Conservation (phyloP, 2,329 filamentous ascomycete genomes). For the Mycocentrospora acerina region DNA sequence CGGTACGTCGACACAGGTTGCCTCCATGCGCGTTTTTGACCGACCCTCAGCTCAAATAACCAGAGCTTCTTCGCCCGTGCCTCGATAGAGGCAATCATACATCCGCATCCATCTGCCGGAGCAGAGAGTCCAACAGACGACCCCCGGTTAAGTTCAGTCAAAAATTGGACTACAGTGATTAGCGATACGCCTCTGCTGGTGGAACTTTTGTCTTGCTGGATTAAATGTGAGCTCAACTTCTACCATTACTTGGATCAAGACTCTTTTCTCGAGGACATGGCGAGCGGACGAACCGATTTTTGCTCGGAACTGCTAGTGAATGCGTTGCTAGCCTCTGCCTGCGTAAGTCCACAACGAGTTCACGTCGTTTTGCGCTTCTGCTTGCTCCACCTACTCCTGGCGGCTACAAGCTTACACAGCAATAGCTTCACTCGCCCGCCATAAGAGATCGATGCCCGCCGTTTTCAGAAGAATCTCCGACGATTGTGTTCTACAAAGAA, state of each 20-base stretch:
- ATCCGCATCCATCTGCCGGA: conserved; percentile 8
- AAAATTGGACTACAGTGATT: conserved; percentile 28
- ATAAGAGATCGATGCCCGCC: conserved; percentile 32
- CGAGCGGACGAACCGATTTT: conserved; percentile 22
- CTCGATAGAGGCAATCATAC: conserved; percentile 25
- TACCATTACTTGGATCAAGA: conserved; percentile 36
- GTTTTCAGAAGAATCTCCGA: conserved; percentile 24
- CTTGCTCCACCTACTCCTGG: too few relatives aligned
- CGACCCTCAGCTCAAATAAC: conserved; percentile 32
- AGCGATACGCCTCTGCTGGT: conserved; percentile 19
- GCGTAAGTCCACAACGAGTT: conserved; percentile 19
- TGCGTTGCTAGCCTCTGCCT: conserved; percentile 30
- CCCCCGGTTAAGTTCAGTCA: conserved; percentile 16
- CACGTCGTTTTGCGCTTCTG: neutral
- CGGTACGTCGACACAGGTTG: conserved; percentile 21
- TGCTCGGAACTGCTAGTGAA: conserved; percentile 36
- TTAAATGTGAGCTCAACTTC: conserved; percentile 28
- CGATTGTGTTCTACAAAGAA: conserved; percentile 32
- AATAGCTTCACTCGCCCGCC: conserved; percentile 26
- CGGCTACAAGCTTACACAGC: neutral
- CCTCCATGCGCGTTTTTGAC: conserved; percentile 22
- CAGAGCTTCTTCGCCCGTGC: conserved; percentile 17
- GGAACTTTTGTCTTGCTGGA: conserved; percentile 29
- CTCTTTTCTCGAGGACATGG: conserved; percentile 32
- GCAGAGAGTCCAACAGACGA: conserved; percentile 14